Evolutionary conservation across 495 filamentous ascomycete genomes (phyloP).

Genomic region (Aspergillus diversus): DNA sequence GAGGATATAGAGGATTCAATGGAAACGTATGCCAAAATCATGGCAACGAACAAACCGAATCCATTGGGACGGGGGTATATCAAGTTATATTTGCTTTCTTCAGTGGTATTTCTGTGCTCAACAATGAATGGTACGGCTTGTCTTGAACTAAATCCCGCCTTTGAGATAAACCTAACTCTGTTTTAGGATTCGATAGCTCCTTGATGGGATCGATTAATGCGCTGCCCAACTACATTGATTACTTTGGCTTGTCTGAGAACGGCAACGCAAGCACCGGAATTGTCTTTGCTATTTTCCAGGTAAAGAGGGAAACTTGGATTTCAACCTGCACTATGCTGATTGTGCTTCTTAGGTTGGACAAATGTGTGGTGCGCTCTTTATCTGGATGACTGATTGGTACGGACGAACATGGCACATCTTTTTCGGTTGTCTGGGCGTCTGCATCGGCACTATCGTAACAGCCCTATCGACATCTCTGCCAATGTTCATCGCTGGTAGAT

Average conservation of each 20-base stretch:
- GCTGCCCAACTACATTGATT: constrained; percentile 17
- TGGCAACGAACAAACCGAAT: constrained; percentile 15
- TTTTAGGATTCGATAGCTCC: constrained; percentile 18
- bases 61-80: constrained; percentile 18
- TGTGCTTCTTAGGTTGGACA: constrained; percentile 11
- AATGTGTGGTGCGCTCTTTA: constrained; percentile 21
- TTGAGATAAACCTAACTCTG: not conserved
- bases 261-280: constrained; percentile 20
- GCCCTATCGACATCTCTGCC: constrained; percentile 24
- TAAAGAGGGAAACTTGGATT: not conserved
- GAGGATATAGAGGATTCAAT: constrained; percentile 12
- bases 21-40: constrained; percentile 10
- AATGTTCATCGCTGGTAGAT: constrained; percentile 73
- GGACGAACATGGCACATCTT: constrained; percentile 20
- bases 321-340: not conserved
- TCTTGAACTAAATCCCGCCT: not conserved
- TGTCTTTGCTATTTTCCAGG: constrained; percentile 24
- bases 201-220: constrained; percentile 21
- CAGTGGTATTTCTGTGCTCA: constrained; percentile 20
- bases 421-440: constrained; percentile 21
- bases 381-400: constrained; percentile 22
- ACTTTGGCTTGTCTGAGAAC: constrained; percentile 14
- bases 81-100: constrained; percentile 18
- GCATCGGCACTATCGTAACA: constrained; percentile 19
- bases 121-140: constrained; percentile 21